Conservation (phyloP, 305 asterid species). For the Solanum hybrid region DNA sequence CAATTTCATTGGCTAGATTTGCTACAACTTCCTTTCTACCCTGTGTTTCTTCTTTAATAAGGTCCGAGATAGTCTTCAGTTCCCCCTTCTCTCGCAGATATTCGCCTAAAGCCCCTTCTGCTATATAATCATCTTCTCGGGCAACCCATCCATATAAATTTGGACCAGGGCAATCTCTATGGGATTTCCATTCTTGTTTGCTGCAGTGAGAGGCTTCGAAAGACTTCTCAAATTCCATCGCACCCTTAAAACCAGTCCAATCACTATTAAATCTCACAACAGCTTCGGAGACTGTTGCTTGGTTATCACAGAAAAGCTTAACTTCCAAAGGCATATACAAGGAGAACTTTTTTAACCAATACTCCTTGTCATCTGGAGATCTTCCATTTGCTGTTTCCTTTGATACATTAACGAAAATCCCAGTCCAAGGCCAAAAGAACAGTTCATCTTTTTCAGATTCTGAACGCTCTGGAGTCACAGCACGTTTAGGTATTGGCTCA, state of each 20-base stretch:
- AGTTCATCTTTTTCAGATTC: slow-evolving; percentile 38
- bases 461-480: slow-evolving; percentile 19
- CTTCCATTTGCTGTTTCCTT: slow-evolving; percentile 20
- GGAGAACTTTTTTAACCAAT: slow-evolving; percentile 50
- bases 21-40: slow-evolving; percentile 36
- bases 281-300: slow-evolving; percentile 28
- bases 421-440: slow-evolving; percentile 78
- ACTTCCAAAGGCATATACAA: slow-evolving; percentile 51
- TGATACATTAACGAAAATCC: slow-evolving; percentile 42
- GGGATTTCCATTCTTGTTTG: slow-evolving; percentile 46
- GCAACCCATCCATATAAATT: slow-evolving; percentile 68
- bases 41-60: slow-evolving; percentile 40
- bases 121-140: slow-evolving; percentile 50
- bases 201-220: slow-evolving; percentile 47
- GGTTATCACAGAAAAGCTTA: slow-evolving; percentile 43
- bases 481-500: slow-evolving; percentile 35
- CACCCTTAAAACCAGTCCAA: slow-evolving; percentile 72
- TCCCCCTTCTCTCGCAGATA: slow-evolving; percentile 49
- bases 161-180: slow-evolving; percentile 24
- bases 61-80: slow-evolving; percentile 49
- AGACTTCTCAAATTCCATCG: slow-evolving; percentile 65
- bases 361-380: slow-evolving; percentile 16
- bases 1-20: slow-evolving; percentile 40
- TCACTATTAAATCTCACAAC: slow-evolving; percentile 49
- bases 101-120: slow-evolving; percentile 63